Base-by-base conservation (phyloP, 805 yeast species). In the Schwanniomyces polymorphus region DNA sequence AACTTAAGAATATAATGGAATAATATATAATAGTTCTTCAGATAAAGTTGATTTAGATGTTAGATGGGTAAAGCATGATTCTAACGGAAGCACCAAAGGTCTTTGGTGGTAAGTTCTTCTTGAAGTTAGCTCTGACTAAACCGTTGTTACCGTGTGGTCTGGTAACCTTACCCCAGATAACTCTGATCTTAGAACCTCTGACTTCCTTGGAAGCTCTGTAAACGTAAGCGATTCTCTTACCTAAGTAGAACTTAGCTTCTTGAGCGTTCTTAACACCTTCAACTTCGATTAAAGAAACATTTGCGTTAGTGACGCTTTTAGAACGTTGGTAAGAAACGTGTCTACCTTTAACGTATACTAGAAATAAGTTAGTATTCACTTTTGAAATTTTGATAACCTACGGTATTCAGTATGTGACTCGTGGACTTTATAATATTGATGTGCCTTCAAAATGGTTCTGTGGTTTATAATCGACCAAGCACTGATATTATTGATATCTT, bases 301-400 rank as follows among this genome's bases (percentile, higher is more conserved):
- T 87, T 78, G 99, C 97, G 95, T 94, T 89, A 86, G 86, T 91
- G 75, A 87, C 89, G 78, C 85, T 85, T 91, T 94, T 94, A 68
- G 97, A 91, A 84, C 99, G 95, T 85, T 94, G 98, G 96, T 92
- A 94, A 69, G 97, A 91, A 74, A 94, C 76, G 88, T 94, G 99
- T 86, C 92, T 94, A 82, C 98, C 99, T 86, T 92, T 94, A 81
- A 94, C 98, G 97, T 94, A 94, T 82, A 94, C 95, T 88, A 74
- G 56, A 57, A 59, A 38, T 44, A 18, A 57, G 75, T 70, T 69
- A 69, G 76, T 70, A 68, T 28, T 38, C 18, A 31, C 7, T 31
- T 18, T 14, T 16, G 14, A 28, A 12, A n/a, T 28, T 28, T 28
- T 28, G 14, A 28, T 11, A 4, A 28, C 10, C 6, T 34, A 31